phyloP scores from a whole-genome alignment of 306 rosid species.

The Prunus padus region DNA sequence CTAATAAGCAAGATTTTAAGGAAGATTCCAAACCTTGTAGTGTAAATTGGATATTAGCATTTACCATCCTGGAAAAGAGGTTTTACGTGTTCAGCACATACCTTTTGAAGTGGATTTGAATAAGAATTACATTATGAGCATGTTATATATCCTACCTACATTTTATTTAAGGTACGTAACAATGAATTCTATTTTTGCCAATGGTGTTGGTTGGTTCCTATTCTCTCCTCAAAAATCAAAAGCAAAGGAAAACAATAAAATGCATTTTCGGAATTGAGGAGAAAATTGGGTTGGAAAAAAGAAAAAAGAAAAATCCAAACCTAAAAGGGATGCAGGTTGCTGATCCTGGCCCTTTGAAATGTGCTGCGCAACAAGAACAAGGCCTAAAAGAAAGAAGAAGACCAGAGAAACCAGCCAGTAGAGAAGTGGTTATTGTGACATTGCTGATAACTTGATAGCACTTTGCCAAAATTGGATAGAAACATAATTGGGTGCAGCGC shows the following conservation, averaged over 20 bases:
- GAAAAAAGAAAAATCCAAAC: not conserved
- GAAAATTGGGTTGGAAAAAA: not conserved
- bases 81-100: conserved; percentile 57
- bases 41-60: conserved; percentile 52
- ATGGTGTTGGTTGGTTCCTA: not conserved
- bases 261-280: not conserved
- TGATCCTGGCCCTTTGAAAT: not conserved
- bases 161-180: too few species aligned
- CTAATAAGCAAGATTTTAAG: not conserved
- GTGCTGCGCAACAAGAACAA: not conserved
- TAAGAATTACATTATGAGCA: too few species aligned
- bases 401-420: too few species aligned
- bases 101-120: conserved; percentile 42
- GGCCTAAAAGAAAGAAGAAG: not conserved
- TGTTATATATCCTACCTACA: too few species aligned
- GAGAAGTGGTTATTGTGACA: too few species aligned
- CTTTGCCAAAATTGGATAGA: conserved; percentile 21
- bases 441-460: too few species aligned
- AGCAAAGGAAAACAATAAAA: not conserved
- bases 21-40: conserved; percentile 58
- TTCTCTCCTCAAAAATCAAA: not conserved
- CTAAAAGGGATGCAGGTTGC: not conserved
- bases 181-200: too few species aligned
- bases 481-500: conserved; percentile 69
- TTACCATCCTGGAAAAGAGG: conserved; percentile 61